These are phyloP conservation scores for Phytophthora ramorum DNA, from an alignment of 352 stramenopile genomes.

Conservation along the genomic window DNA sequence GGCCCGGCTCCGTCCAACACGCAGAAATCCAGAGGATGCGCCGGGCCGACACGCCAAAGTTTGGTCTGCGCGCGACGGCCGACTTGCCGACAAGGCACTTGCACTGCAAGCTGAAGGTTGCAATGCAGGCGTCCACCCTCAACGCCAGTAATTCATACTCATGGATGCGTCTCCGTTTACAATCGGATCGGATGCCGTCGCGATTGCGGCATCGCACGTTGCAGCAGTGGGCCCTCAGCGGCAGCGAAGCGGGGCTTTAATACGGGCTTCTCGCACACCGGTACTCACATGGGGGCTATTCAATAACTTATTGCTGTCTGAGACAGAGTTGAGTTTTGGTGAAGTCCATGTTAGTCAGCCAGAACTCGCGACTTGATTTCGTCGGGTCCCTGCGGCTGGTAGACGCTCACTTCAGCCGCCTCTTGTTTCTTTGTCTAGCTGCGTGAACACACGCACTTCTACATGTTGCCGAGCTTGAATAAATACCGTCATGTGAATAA, in stretches of 20 bases:
- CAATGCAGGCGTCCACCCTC: too few species aligned
- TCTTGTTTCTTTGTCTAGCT: too few species aligned
- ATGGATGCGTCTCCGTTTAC: not conserved
- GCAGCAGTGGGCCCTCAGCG: not conserved
- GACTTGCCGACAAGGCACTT: too few species aligned
- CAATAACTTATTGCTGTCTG: not conserved
- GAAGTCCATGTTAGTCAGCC: too few species aligned
- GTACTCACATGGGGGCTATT: not conserved
- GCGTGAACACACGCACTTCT: too few species aligned
- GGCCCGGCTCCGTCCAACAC: constrained; percentile 22
- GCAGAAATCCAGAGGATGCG: constrained; percentile 14
- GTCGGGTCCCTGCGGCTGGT: too few species aligned
- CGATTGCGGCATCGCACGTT: not conserved
- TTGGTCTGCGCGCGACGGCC: not conserved
- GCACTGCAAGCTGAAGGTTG: too few species aligned
- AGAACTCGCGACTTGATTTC: too few species aligned
- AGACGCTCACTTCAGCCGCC: too few species aligned
- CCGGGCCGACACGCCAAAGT: constrained; percentile 11
- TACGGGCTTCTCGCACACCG: not conserved
- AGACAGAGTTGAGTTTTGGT: not conserved
- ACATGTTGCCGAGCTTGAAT: too few species aligned
- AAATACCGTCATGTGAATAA: too few species aligned
- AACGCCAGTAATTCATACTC: not conserved
- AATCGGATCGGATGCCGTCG: not conserved
- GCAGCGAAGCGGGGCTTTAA: not conserved